Evolutionary conservation across 2,329 filamentous ascomycete genomes (phyloP), one percentile per base, ranked within the genome.

Genomic region (Cadophora luteo-olivacea): DNA sequence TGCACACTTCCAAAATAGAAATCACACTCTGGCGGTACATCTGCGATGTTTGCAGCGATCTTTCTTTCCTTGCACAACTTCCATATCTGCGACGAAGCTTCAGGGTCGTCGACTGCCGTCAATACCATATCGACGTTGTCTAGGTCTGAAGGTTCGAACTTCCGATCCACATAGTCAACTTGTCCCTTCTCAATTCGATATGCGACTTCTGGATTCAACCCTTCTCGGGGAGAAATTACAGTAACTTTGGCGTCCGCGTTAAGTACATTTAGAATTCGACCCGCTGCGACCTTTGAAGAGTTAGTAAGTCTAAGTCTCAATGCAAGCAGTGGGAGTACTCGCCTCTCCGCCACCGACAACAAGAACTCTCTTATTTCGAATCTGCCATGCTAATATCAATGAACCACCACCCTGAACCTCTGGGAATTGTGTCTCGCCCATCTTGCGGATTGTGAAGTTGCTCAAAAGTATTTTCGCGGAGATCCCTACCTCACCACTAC

Each of bases 1-100:
- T 99, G 93, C 49, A 97, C 91, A 78, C 92, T 96, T 71, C 96
- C 96, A 82, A 99, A 99, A 84, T 97, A 99, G 79, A 99, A 99
- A 78, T 99, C 96, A 81, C 96, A 99, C 80, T 99, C 96, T 0
- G 93, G 87, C 0, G 96, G 96, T 3, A 99, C 96, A 78, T 99
- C 96, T 73, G 96, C 96, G 73, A 99, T 97, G 80, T 99, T 99
- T 67, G 94, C 94, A 6, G 94, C 89, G 72, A 98, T 92, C 69
- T 89, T 89, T 69, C 85, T 87, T 79, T 93, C 87, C 80, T 97
- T 95, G 86, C 95, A 98, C 29, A 97, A 86, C 79, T 95, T 95
- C 92, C 94, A 99, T 78, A 99, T 93, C 71, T 88, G 85, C 0
- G 92, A 91, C 0, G 94, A 97, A n/a, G 94, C 94, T 60, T 89